Conservation (phyloP, 164 flowering plant species). For the Sextonia rubra region DNA sequence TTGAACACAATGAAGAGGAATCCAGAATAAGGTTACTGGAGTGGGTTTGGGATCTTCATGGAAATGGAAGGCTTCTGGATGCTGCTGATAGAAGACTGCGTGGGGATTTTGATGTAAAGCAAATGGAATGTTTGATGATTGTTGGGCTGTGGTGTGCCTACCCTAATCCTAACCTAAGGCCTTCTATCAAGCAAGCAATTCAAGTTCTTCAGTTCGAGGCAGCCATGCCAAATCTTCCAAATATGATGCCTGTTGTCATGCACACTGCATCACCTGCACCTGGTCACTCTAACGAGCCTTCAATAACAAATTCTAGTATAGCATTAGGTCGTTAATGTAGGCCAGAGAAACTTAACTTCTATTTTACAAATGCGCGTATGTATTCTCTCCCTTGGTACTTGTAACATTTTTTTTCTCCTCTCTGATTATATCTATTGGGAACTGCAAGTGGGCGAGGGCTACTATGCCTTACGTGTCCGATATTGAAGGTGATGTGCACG, state of each 20-base stretch:
- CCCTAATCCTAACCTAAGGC: slow-evolving; percentile 27
- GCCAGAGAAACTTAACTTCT: too few species aligned
- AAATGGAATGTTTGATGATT: slow-evolving; percentile 27
- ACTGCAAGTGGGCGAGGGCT: too few species aligned
- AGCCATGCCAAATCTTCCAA: slow-evolving; percentile 20
- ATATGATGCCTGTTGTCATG: slow-evolving; percentile 15
- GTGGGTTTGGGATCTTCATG: slow-evolving; percentile 44
- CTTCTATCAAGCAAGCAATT: slow-evolving; percentile 27
- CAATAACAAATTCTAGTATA: slow-evolving; percentile 1
- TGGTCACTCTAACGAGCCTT: neutral
- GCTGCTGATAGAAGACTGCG: slow-evolving; percentile 27
- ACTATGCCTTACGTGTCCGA: too few species aligned
- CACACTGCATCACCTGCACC: neutral
- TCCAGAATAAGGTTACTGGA: slow-evolving; percentile 18
- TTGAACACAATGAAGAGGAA: slow-evolving; percentile 11
- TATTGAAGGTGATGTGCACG: too few species aligned
- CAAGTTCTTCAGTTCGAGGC: slow-evolving; percentile 23
- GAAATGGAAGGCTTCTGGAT: slow-evolving; percentile 19
- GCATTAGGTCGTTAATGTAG: slow-evolving; percentile 13
- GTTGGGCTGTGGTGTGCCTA: slow-evolving; percentile 45
- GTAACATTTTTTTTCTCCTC: too few species aligned
- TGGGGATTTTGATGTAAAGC: slow-evolving; percentile 14
- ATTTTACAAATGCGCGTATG: too few species aligned
- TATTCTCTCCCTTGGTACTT: too few species aligned
- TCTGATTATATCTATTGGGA: too few species aligned